Conservation (phyloP, 108 stramenopile genomes). For the Skeletonema costatum region DNA sequence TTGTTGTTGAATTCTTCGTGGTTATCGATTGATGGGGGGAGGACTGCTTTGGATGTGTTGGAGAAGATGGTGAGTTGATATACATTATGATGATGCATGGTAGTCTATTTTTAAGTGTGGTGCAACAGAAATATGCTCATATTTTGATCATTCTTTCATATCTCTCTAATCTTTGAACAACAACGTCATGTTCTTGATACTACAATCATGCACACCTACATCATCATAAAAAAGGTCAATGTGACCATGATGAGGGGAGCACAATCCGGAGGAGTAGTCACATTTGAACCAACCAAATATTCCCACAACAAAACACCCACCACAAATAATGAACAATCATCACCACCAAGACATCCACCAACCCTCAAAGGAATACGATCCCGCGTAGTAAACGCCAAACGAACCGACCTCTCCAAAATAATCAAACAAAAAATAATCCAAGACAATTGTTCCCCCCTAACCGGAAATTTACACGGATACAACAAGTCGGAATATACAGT, state of each 20-base stretch:
- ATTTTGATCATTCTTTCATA: neutral
- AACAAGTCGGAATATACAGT: conserved; percentile 22
- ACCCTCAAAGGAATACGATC: conserved; percentile 57
- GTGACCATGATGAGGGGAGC: conserved; percentile 91
- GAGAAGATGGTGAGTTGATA: conserved; percentile 58
- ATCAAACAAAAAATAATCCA: conserved; percentile 48
- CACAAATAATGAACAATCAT: conserved; percentile 2
- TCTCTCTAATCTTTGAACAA: neutral
- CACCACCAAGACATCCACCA: conserved; percentile 3
- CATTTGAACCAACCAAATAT: conserved; percentile 43
- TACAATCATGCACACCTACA: neutral
- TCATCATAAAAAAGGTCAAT: conserved; percentile 21
- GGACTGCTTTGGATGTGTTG: conserved; percentile 65
- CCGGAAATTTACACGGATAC: conserved; percentile 37
- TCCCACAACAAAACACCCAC: conserved; percentile 2
- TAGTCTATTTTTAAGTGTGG: no score
- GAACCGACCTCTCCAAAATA: conserved; percentile 65
- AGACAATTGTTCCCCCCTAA: conserved; percentile 29
- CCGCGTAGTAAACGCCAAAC: conserved; percentile 83
- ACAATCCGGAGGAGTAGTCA: conserved; percentile 80
- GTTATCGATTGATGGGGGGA: conserved; percentile 57
- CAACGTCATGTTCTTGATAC: neutral
- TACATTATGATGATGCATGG: no score
- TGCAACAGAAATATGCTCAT: no score
- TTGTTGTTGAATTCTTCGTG: conserved; percentile 72